These are phyloP conservation scores for Artemisia annua DNA, from an alignment of 129 eudicot genomes.

Conservation along the genomic window DNA sequence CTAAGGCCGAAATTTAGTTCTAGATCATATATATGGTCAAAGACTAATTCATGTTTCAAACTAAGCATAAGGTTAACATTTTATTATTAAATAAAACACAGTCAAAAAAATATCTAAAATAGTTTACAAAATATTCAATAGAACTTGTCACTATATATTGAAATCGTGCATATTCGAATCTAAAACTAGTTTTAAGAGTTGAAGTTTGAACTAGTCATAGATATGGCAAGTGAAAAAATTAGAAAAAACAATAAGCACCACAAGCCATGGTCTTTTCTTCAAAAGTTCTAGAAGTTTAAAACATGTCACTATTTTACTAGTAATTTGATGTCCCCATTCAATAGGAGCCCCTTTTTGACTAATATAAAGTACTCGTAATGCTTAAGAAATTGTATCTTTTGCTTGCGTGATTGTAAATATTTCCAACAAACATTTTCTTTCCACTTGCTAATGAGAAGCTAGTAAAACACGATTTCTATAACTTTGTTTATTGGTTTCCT, in stretches of 20 bases:
- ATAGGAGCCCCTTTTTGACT: slow-evolving; percentile 23
- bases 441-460: background rate
- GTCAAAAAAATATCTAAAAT: too few species aligned
- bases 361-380: background rate
- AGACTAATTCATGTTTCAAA: background rate
- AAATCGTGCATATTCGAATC: background rate
- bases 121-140: too few species aligned
- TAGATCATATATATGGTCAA: background rate
- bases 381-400: slow-evolving; percentile 5
- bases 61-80: background rate
- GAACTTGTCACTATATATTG: too few species aligned
- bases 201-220: slow-evolving; percentile 1
- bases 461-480: background rate
- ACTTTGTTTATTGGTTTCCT: background rate
- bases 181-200: background rate
- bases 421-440: background rate
- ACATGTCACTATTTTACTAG: background rate
- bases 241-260: background rate
- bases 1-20: background rate
- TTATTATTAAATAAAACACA: too few species aligned
- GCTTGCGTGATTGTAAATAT: slow-evolving; percentile 5
- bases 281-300: slow-evolving; percentile 29
- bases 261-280: background rate
- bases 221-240: background rate
- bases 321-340: too few species aligned